Evolutionary conservation across 805 yeast species (phyloP), one percentile per base, ranked within the genome.

Genomic region (Yarrowia sp.): DNA sequence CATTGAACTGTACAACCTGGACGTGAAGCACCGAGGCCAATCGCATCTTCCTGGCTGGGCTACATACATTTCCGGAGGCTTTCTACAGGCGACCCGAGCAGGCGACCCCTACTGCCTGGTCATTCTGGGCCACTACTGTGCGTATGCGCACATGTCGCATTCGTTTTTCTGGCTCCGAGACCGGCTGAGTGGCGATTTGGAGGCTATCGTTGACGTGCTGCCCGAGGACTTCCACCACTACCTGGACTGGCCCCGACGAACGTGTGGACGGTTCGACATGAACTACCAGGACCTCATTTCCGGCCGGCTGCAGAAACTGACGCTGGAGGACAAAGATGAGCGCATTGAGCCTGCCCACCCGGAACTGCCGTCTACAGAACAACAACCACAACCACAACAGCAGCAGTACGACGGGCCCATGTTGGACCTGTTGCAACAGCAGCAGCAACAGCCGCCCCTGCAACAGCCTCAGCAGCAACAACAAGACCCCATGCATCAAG

Each of bases 21-120:
- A 58, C 51, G 64, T 58, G 11, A 43, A 33, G 22, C 64, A 44
- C 51, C 31, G 22, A 18, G 64, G 64, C 41, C 64, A 58, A 36
- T 43, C 50, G 17, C 64, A 58, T 44, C 64, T 58, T 13, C 51
- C 64, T 8, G 64, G 64, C 10, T 58, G 64, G 64, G 64, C 64
- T 9, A 43, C 64, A 1, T 58, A 58, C 35, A 58, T 58, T 14
- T 58, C 64, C 33, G 42, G 42, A 14, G 64, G 51, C 9, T 58
- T 58, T 22, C 43, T 58, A n/a, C 51, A 43, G 14, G 51, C 50
- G 1, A 43, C 51, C 3, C 51, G 64, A 22, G 32, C 50, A 5
- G 51, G 64, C 15, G 64, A 58, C 43, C 64, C 64, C 4, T 58
- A 58, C 28, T 58, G 64, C n/a, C 32, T 58, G 35, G 51, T 58